Evolutionary conservation across 129 eudicot genomes (phyloP).

Genomic region (Helianthus annuus): HanXRQr2.0-SUNRISE NC_035438.2:56503917-56504416

Average conservation of each 20-base stretch:
- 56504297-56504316: slow-evolving; percentile 80
- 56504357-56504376: slow-evolving; percentile 96
- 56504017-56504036: slow-evolving; percentile 67
- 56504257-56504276: slow-evolving; percentile 70
- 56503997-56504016: slow-evolving; percentile 42
- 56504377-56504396: slow-evolving; percentile 78
- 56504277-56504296: slow-evolving; percentile 76
- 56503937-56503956: slow-evolving; percentile 45
- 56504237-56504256: slow-evolving; percentile 71
- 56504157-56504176: slow-evolving; percentile 72
- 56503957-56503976: slow-evolving; percentile 40
- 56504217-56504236: slow-evolving; percentile 58
- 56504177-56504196: slow-evolving; percentile 70
- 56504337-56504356: slow-evolving; percentile 76
- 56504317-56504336: slow-evolving; percentile 84
- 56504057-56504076: slow-evolving; percentile 68
- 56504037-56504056: slow-evolving; percentile 59
- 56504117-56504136: slow-evolving; percentile 72
- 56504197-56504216: slow-evolving; percentile 77
- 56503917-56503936: slow-evolving; percentile 51
- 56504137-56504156: slow-evolving; percentile 68
- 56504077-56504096: slow-evolving; percentile 65
- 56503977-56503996: slow-evolving; percentile 45
- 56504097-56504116: slow-evolving; percentile 62
- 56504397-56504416: slow-evolving; percentile 78